Conservation (phyloP, 352 stramenopile species). For the Globisporangium spiculum region DNA sequence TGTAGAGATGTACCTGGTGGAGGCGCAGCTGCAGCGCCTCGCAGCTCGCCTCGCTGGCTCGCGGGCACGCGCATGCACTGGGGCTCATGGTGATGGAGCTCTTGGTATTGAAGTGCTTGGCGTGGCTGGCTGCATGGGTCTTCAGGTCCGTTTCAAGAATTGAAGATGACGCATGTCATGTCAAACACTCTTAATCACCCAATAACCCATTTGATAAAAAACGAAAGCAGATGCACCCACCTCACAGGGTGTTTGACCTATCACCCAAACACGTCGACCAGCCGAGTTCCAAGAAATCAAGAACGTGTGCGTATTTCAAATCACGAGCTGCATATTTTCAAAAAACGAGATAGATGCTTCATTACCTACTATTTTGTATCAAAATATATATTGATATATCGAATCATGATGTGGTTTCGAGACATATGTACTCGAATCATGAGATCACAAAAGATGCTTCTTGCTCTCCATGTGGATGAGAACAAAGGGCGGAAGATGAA, state of each 20-base stretch:
- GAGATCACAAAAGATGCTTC: background rate
- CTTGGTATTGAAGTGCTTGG: background rate
- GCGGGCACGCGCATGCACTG: background rate
- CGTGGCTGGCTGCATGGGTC: no score
- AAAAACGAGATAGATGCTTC: background rate
- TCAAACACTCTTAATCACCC: background rate
- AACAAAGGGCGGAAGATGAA: conserved; percentile 11
- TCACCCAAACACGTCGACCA: background rate
- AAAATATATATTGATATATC: background rate
- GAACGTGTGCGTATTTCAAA: background rate
- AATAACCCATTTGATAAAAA: background rate
- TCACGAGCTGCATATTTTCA: background rate
- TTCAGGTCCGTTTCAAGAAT: background rate
- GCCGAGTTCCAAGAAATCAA: background rate
- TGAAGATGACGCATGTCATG: background rate
- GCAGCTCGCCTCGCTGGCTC: conserved; percentile 4
- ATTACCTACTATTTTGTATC: background rate
- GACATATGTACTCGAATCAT: background rate
- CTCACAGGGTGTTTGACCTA: background rate
- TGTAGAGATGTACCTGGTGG: conserved; percentile 27
- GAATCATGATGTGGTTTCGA: background rate
- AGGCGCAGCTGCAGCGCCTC: conserved; percentile 35
- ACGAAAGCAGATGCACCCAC: background rate
- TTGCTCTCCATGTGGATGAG: background rate
- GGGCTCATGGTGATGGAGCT: background rate